Evolutionary conservation across 169 alveolate genomes (phyloP).

Genomic region (Eimeria sp.): DNA sequence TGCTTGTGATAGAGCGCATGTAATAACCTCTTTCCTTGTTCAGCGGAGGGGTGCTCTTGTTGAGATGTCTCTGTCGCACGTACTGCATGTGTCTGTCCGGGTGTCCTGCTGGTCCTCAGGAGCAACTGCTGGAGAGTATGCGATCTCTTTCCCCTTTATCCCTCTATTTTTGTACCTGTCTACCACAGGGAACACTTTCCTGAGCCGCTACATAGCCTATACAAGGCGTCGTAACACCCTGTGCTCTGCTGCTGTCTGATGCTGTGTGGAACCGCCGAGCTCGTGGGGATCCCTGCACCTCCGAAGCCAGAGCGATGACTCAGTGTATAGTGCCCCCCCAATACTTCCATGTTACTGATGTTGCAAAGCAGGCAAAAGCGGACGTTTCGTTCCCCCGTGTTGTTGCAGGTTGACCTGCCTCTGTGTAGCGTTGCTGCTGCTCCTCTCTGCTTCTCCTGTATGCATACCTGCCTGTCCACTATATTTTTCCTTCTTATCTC

Average conservation of each 20-base stretch:
- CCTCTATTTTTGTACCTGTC: background rate
- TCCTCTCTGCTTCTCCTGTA: background rate
- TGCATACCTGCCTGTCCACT: background rate
- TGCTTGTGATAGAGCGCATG: constrained; percentile 62
- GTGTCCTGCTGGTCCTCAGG: background rate
- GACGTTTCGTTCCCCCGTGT: background rate
- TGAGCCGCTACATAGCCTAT: constrained; percentile 27
- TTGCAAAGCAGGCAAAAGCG: background rate
- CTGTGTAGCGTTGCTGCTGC: background rate
- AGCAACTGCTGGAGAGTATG: background rate
- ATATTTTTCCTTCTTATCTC: background rate
- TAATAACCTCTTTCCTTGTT: background rate
- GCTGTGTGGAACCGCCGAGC: constrained; percentile 43
- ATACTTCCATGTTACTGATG: constrained; percentile 5
- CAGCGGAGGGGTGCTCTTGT: background rate
- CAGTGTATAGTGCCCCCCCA: constrained; percentile 32
- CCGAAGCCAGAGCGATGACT: constrained; percentile 31
- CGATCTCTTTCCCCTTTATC: background rate
- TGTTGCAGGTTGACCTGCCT: background rate
- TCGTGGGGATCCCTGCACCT: constrained; percentile 38
- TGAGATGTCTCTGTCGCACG: background rate
- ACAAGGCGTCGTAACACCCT: constrained; percentile 47
- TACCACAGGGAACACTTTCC: constrained; percentile 36
- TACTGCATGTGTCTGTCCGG: background rate
- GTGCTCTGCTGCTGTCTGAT: constrained; percentile 41